Base-by-base conservation (phyloP, 1,139 yeast species). In the Lodderomyces theae region DNA sequence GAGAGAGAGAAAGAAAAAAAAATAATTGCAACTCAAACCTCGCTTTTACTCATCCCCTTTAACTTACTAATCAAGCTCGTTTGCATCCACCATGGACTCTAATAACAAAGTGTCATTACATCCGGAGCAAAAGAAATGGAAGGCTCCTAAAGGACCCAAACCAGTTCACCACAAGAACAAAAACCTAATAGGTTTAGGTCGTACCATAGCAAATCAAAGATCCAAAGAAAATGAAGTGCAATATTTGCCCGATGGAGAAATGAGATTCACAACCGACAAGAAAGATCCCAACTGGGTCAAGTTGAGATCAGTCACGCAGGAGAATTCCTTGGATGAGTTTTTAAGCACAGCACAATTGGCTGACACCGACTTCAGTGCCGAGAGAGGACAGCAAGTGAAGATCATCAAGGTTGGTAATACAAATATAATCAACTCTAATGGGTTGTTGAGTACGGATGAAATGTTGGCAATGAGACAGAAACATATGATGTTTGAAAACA, bases 341-440 rank as follows among this genome's bases (percentile, higher is more conserved):
- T 76, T 94, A 56, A 85, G 81, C 57, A 90, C 97, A 9, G 98
- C 98, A 1, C 95, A 87, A 60, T 74, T 94, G 49, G 97, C 97
- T 1, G 96, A 89, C 58, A 89, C 94, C 15, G 98, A 92, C 68
- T 92, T 94, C 64, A 82, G 96, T 5, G 96, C 98, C 3, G 97
- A 90, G 51, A 81, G 85, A 55, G 77, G 81, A 43, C 81, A 85
- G 40, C 88, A 85, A 54, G 92, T 92, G 45, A 85, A 85, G 58
- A 88, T 94, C 53, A 84, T 92, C 50, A 79, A 82, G 57, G 80
- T 84, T 45, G 88, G 86, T 38, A 77, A 77, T 56, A 80, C 80
- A 36, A 66, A 72, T 23, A 66, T 75, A 42, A 72, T 74, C 15
- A 68, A 62, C 51, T 70, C 64, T 48, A 61, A 49, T 46, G 75